Evolutionary conservation across 345 rosid species (phyloP).

Genomic region (Erodium maritimum): DNA sequence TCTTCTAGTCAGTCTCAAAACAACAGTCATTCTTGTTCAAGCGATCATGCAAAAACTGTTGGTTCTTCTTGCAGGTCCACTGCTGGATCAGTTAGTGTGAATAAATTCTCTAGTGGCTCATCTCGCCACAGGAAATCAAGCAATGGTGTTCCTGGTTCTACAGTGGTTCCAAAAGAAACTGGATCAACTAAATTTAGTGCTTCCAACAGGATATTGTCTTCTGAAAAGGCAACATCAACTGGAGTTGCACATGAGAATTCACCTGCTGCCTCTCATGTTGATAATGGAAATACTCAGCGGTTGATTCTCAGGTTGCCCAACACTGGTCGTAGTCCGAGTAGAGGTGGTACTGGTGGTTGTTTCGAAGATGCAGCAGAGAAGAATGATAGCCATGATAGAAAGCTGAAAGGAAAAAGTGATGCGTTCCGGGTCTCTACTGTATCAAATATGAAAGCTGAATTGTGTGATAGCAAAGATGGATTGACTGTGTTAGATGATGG

Average conservation of each 20-base stretch:
- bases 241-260: conserved; percentile 41
- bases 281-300: conserved; percentile 51
- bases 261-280: conserved; percentile 24
- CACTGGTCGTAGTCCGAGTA: conserved; percentile 64
- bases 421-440: conserved; percentile 22
- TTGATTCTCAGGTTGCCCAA: conserved; percentile 67
- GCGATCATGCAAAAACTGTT: conserved; percentile 52
- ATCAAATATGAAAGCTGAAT: conserved; percentile 39
- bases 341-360: conserved; percentile 54
- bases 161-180: not conserved
- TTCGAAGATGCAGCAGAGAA: conserved; percentile 66
- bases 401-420: conserved; percentile 35
- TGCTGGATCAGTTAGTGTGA: conserved; percentile 30
- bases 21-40: conserved; percentile 60
- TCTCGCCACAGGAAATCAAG: conserved; percentile 41
- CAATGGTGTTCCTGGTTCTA: conserved; percentile 42
- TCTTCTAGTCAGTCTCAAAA: conserved; percentile 78
- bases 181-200: conserved; percentile 36
- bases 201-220: conserved; percentile 27
- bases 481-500: conserved; percentile 36
- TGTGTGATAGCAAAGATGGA: conserved; percentile 49
- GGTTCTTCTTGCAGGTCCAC: conserved; percentile 39
- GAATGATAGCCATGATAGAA: conserved; percentile 38
- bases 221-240: conserved; percentile 48
- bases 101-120: conserved; percentile 33